A percentile compares a stretch with the other conserved stretches of the same genome.
Conservation (phyloP, 306 rosid species). For the Biancaea sappan region DNA sequence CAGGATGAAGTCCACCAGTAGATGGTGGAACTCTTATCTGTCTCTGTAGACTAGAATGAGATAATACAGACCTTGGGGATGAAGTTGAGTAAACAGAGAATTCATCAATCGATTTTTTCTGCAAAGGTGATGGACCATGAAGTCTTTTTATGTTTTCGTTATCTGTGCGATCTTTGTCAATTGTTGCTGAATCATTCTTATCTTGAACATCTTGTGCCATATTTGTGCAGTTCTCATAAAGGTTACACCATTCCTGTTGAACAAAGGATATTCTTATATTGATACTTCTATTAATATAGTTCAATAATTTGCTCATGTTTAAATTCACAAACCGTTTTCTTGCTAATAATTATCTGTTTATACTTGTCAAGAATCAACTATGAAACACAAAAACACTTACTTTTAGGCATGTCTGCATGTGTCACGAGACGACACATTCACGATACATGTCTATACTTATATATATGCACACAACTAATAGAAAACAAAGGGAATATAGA, state of each 20-base stretch:
- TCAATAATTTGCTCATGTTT: neutral
- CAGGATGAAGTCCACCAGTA: slow-evolving; percentile 22
- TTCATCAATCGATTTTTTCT: slow-evolving; percentile 39
- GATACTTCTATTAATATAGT: neutral
- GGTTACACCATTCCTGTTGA: slow-evolving; percentile 43
- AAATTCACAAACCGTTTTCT: neutral
- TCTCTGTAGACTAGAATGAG: slow-evolving; percentile 29
- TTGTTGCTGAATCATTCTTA: slow-evolving; percentile 28
- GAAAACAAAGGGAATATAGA: neutral
- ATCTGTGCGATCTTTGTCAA: slow-evolving; percentile 20
- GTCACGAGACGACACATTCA: neutral
- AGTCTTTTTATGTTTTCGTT: slow-evolving; percentile 34
- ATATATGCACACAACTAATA: neutral
- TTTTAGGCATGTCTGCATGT: neutral
- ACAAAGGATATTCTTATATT: neutral
- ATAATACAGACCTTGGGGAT: slow-evolving; percentile 44
- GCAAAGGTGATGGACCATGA: slow-evolving; percentile 31
- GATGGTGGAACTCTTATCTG: slow-evolving; percentile 17
- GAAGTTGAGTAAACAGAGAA: slow-evolving; percentile 40
- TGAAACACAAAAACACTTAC: too few relatives aligned
- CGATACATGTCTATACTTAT: neutral
- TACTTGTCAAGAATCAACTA: too few relatives aligned
- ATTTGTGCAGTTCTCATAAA: slow-evolving; percentile 24
- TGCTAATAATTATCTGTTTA: neutral
- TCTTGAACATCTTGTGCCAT: slow-evolving; percentile 29